Evolutionary conservation across 78 protist genomes (phyloP).

Genomic region (Pigoraptor vietnamica): DNA sequence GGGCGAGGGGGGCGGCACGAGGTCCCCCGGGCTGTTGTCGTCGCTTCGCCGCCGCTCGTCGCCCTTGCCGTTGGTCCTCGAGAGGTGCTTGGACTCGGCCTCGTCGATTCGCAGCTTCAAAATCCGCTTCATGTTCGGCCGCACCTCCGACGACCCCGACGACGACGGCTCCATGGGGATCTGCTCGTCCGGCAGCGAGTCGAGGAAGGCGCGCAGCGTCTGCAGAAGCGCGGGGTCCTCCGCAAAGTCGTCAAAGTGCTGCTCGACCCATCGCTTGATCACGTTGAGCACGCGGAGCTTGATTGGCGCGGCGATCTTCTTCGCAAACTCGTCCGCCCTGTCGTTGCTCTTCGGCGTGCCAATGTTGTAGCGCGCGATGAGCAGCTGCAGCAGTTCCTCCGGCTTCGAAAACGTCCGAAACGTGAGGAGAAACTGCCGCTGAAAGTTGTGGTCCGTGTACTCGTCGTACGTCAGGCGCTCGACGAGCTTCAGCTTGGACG

Average conservation of each 20-base stretch:
- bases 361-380: neutral
- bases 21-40: too few species aligned
- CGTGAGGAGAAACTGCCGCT: neutral
- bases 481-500: neutral
- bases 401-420: neutral
- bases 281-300: neutral
- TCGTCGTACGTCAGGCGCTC: conserved; percentile 5
- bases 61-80: too few species aligned
- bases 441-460: neutral
- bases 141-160: too few species aligned
- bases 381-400: neutral
- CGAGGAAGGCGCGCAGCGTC: neutral
- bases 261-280: neutral
- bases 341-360: neutral
- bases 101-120: too few species aligned
- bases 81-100: too few species aligned
- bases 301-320: neutral
- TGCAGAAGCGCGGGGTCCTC: neutral
- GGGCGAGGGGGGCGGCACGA: too few species aligned
- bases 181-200: neutral
- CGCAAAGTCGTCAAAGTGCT: neutral
- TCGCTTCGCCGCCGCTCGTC: too few species aligned
- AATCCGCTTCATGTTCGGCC: too few species aligned
- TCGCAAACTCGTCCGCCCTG: neutral
- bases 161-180: neutral